Percentiles rank a stretch among this genome's conserved stretches.
These are phyloP conservation scores for Camelina sativa DNA, from an alignment of 345 rosid genomes.

Conservation along the genomic window DNA sequence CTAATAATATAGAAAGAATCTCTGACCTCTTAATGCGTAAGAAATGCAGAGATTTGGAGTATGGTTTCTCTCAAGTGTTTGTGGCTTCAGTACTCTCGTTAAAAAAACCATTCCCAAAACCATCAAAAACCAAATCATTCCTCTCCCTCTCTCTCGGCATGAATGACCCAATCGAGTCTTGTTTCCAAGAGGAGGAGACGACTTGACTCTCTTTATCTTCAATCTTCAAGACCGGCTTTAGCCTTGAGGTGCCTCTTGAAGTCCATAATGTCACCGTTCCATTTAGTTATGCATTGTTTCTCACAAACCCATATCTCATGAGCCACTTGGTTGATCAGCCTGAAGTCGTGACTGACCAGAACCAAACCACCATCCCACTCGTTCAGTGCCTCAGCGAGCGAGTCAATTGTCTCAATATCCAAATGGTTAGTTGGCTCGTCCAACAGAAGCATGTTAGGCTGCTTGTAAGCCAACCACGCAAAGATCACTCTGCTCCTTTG, in stretches of 20 bases:
- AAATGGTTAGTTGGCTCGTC: slow-evolving; percentile 98
- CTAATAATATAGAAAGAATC: slow-evolving; percentile 31
- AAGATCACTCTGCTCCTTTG: slow-evolving; percentile 95
- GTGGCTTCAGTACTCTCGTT: slow-evolving; percentile 38
- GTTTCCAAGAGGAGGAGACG: slow-evolving; percentile 17
- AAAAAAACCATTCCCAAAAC: slow-evolving; percentile 39
- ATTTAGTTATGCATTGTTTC: slow-evolving; percentile 67
- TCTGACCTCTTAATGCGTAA: slow-evolving; percentile 34
- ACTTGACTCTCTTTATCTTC: slow-evolving; percentile 10
- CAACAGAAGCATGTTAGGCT: slow-evolving; percentile 87
- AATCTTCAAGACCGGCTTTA: slow-evolving; percentile 66
- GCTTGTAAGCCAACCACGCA: slow-evolving; percentile 95
- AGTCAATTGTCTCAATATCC: slow-evolving; percentile 97
- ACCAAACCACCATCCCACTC: slow-evolving; percentile 93
- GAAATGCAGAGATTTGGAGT: slow-evolving; percentile 38
- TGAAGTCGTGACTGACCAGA: slow-evolving; percentile 88
- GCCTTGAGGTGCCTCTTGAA: slow-evolving; percentile 74
- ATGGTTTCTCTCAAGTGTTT: slow-evolving; percentile 19
- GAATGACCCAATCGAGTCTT: slow-evolving; percentile 23
- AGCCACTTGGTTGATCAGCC: slow-evolving; percentile 89
- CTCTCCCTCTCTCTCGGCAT: slow-evolving; percentile 20
- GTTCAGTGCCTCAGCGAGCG: slow-evolving; percentile 82
- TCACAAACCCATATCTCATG: slow-evolving; percentile 91
- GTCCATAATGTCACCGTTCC: slow-evolving; percentile 90
- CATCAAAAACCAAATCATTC: slow-evolving; percentile 24